Percentiles rank a stretch among this genome's conserved stretches.
Conservation (phyloP, 495 filamentous ascomycete genomes). For the Hyaloscypha hepaticicola region DNA sequence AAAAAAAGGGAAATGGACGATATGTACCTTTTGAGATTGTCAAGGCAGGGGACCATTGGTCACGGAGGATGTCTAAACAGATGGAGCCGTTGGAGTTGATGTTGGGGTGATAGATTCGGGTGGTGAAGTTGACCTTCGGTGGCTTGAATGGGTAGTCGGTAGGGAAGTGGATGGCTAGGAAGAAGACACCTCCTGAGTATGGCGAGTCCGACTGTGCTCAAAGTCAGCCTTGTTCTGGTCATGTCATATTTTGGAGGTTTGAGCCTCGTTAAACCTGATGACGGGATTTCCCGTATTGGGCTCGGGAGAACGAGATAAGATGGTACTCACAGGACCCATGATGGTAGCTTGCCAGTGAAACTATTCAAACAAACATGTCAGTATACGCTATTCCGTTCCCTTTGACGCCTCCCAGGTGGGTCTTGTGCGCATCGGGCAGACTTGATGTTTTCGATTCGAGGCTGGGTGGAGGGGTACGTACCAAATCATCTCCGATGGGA, state of each 20-base stretch:
- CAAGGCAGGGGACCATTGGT: constrained; percentile 98
- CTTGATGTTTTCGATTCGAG: constrained; percentile 9
- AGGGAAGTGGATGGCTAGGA: constrained; percentile 96
- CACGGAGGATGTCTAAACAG: constrained; percentile 94
- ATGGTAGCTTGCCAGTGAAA: constrained; percentile 99
- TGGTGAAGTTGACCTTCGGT: constrained; percentile 99
- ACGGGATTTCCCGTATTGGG: constrained; percentile 18
- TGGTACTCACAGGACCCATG: constrained; percentile 91
- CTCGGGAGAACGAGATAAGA: constrained; percentile 25
- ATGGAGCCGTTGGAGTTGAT: constrained; percentile 99
- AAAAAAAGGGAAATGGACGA: neutral
- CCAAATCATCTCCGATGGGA: constrained; percentile 94
- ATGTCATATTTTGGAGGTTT: constrained; percentile 16
- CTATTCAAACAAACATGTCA: constrained; percentile 46
- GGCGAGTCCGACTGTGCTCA: constrained; percentile 72
- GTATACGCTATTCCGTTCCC: constrained; percentile 16
- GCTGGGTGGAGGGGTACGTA: constrained; percentile 51
- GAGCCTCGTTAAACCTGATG: constrained; percentile 15
- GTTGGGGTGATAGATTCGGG: constrained; percentile 98
- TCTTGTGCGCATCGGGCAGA: constrained; percentile 19
- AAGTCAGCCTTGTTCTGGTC: constrained; percentile 34
- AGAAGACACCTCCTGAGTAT: constrained; percentile 97
- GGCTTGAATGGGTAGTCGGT: constrained; percentile 99
- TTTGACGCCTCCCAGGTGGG: constrained; percentile 16
- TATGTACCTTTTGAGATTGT: constrained; percentile 94